Percentiles rank a stretch among this genome's conserved stretches.
phyloP scores from a whole-genome alignment of 129 eudicot species.

The Tagetes patula region DNA sequence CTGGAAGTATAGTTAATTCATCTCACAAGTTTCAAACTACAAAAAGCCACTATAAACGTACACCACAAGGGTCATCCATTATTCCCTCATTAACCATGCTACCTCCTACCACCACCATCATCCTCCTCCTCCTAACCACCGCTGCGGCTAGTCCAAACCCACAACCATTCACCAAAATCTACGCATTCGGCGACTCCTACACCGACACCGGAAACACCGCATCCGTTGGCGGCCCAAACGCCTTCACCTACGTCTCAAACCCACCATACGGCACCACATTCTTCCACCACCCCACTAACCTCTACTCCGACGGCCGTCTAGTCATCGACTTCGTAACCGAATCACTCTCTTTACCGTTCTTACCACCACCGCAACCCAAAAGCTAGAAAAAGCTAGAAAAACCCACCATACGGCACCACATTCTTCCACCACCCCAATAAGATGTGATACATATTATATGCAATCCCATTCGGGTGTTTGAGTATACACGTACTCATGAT shows the following conservation, averaged over 20 bases:
- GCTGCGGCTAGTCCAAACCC: neutral
- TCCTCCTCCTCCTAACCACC: conserved; percentile 16
- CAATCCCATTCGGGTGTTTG: neutral
- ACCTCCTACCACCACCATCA: conserved; percentile 17
- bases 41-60: conserved; percentile 8
- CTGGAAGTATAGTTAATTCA: neutral
- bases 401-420: conserved; percentile 74
- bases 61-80: neutral
- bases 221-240: conserved; percentile 53
- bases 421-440: conserved; percentile 90
- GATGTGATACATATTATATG: neutral
- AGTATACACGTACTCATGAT: neutral
- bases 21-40: conserved; percentile 21
- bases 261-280: conserved; percentile 77
- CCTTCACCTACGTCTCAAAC: conserved; percentile 58
- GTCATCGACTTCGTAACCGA: conserved; percentile 76
- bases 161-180: conserved; percentile 51
- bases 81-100: conserved; percentile 27
- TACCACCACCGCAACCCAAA: conserved; percentile 58
- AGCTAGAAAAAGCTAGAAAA: conserved; percentile 12
- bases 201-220: conserved; percentile 92
- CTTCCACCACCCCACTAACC: conserved; percentile 90
- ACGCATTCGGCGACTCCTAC: conserved; percentile 82
- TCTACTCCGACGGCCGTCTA: conserved; percentile 84
- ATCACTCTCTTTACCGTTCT: conserved; percentile 55